These are phyloP conservation scores for Macadamia tetraphylla DNA, from an alignment of 164 flowering plant species.

Conservation along the genomic window DNA sequence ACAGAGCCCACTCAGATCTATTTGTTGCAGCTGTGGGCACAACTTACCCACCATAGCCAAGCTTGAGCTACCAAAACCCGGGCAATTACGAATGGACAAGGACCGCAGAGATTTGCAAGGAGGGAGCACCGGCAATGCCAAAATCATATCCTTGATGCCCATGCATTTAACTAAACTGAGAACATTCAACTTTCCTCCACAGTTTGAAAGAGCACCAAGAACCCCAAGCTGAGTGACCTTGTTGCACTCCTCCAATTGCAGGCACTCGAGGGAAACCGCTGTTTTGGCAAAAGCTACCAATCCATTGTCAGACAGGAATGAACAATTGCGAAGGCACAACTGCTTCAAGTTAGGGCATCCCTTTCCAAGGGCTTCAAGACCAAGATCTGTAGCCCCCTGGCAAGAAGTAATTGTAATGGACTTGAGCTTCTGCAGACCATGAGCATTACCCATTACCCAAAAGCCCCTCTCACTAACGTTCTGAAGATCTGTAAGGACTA, in stretches of 20 bases:
- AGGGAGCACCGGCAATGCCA: slow-evolving; percentile 23
- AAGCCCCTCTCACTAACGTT: slow-evolving; percentile 68
- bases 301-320: slow-evolving; percentile 57
- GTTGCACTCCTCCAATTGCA: slow-evolving; percentile 74
- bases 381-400: slow-evolving; percentile 55
- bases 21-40: slow-evolving; percentile 53
- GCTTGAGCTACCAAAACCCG: slow-evolving; percentile 55
- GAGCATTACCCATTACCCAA: slow-evolving; percentile 74
- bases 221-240: slow-evolving; percentile 58
- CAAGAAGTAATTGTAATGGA: slow-evolving; percentile 49
- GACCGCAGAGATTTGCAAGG: slow-evolving; percentile 50
- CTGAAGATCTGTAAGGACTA: slow-evolving; percentile 45
- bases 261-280: slow-evolving; percentile 54
- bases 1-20: slow-evolving; percentile 53
- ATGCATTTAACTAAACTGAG: slow-evolving; percentile 54
- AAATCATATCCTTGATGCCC: slow-evolving; percentile 43
- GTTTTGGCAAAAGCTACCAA: slow-evolving; percentile 46
- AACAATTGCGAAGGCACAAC: slow-evolving; percentile 44
- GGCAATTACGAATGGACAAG: slow-evolving; percentile 50
- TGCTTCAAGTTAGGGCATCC: slow-evolving; percentile 68
- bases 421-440: slow-evolving; percentile 56
- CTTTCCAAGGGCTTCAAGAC: slow-evolving; percentile 62
- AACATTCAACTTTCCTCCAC: slow-evolving; percentile 47
- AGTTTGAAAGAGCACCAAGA: slow-evolving; percentile 40
- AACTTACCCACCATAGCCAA: slow-evolving; percentile 49